Percentiles rank a stretch among this genome's conserved stretches.
phyloP scores from a whole-genome alignment of 345 rosid species.

The Raphanus raphanistrum region DNA sequence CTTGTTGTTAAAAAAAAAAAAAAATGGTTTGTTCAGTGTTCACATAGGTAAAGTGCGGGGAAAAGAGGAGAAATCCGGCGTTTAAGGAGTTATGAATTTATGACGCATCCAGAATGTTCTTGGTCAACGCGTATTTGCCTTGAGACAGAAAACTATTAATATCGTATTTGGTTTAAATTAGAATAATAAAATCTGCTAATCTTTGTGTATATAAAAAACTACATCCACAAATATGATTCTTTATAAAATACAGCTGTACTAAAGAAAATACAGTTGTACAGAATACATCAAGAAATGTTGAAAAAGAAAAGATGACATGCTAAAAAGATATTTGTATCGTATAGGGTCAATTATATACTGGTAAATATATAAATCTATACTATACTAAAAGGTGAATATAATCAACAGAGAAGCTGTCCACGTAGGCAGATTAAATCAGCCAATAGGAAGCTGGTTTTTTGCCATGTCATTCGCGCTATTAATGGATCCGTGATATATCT shows the following conservation, averaged over 20 bases:
- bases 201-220: not conserved
- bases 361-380: not conserved
- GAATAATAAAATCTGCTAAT: not conserved
- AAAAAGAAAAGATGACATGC: not conserved
- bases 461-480: too few relatives aligned
- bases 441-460: too few relatives aligned
- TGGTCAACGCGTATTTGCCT: constrained; percentile 11
- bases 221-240: not conserved
- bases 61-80: not conserved
- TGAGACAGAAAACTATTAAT: not conserved
- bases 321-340: not conserved
- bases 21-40: not conserved
- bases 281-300: not conserved
- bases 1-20: too few relatives aligned
- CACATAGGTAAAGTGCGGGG: not conserved
- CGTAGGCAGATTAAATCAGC: too few relatives aligned
- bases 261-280: not conserved
- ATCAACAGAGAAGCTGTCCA: too few relatives aligned
- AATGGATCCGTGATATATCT: too few relatives aligned
- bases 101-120: not conserved
- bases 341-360: not conserved
- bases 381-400: too few relatives aligned
- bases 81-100: not conserved
- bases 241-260: not conserved
- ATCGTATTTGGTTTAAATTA: not conserved